Percentiles rank a stretch among this genome's conserved stretches.
Conservation (phyloP, 2,329 filamentous ascomycete species). For the Fusarium nodosum region DNA sequence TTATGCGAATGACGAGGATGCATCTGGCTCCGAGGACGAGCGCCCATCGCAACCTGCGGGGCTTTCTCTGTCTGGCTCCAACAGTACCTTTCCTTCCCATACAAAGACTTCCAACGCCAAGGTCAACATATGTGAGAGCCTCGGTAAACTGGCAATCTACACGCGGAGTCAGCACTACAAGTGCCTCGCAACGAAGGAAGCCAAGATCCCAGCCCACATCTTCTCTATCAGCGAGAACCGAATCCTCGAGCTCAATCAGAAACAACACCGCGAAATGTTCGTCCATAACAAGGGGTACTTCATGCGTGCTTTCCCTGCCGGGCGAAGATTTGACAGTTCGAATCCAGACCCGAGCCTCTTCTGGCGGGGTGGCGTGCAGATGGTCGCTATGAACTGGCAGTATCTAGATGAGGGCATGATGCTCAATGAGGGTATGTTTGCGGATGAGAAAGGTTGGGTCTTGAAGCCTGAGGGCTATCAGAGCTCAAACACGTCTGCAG, state of each 20-base stretch:
- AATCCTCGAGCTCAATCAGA: slow-evolving; percentile 70
- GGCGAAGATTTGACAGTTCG: slow-evolving; percentile 83
- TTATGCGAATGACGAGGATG: slow-evolving; percentile 55
- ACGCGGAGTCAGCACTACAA: slow-evolving; percentile 87
- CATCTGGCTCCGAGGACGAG: slow-evolving; percentile 62
- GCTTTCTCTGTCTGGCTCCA: slow-evolving; percentile 30
- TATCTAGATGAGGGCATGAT: slow-evolving; percentile 94
- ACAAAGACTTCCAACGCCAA: slow-evolving; percentile 64
- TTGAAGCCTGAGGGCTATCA: slow-evolving; percentile 85
- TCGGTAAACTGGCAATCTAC: slow-evolving; percentile 85
- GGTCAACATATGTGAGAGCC: slow-evolving; percentile 74
- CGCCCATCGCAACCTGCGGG: slow-evolving; percentile 33
- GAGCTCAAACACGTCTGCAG: slow-evolving; percentile 57
- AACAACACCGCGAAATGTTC: slow-evolving; percentile 81
- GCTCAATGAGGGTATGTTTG: slow-evolving; percentile 98
- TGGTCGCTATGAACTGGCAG: slow-evolving; percentile 99
- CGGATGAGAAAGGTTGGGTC: slow-evolving; percentile 85
- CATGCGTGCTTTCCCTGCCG: slow-evolving; percentile 92
- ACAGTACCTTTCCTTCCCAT: slow-evolving; percentile 28
- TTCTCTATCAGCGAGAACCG: slow-evolving; percentile 90
- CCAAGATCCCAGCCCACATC: slow-evolving; percentile 74
- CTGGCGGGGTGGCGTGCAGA: slow-evolving; percentile 95
- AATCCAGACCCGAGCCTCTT: slow-evolving; percentile 94
- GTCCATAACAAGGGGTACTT: slow-evolving; percentile 88
- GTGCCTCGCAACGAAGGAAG: slow-evolving; percentile 74